Conservation (phyloP, 2,329 filamentous ascomycete species). For the Diaporthe amygdali region DNA sequence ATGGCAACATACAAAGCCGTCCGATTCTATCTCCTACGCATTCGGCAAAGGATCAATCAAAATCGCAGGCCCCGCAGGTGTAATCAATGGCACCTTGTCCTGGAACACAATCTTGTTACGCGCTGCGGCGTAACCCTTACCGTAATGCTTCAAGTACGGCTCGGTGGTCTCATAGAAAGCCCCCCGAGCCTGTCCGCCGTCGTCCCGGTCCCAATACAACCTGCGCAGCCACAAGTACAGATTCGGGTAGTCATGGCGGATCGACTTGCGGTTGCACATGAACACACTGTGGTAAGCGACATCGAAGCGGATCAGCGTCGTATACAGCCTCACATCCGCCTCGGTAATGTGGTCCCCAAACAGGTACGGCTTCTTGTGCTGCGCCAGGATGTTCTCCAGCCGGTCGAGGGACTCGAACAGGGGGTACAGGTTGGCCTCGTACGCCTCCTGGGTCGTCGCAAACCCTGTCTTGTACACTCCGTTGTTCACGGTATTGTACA, state of each 20-base stretch:
- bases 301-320: conserved; percentile 73
- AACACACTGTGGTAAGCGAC: conserved; percentile 71
- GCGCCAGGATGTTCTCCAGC: conserved; percentile 62
- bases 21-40: background rate
- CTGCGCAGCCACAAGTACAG: conserved; percentile 72
- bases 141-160: conserved; percentile 50
- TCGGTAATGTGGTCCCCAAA: conserved; percentile 71
- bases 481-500: conserved; percentile 60
- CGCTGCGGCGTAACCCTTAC: conserved; percentile 33
- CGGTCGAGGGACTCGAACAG: conserved; percentile 71
- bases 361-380: conserved; percentile 58
- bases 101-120: conserved; percentile 34
- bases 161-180: conserved; percentile 73
- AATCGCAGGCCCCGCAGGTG: conserved; percentile 35
- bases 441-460: conserved; percentile 68
- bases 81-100: conserved; percentile 33
- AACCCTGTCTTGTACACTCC: conserved; percentile 66
- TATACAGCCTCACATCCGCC: conserved; percentile 70
- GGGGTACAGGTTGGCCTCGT: conserved; percentile 63
- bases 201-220: conserved; percentile 69
- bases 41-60: conserved; percentile 31
- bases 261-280: conserved; percentile 67
- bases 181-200: conserved; percentile 41
- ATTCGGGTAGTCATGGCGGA: conserved; percentile 67
- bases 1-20: too few relatives aligned